Evolutionary conservation across 768 basidiomycete genomes (phyloP), one percentile per base, ranked within the genome.

Genomic region (Saitozyma podzolica): DNA sequence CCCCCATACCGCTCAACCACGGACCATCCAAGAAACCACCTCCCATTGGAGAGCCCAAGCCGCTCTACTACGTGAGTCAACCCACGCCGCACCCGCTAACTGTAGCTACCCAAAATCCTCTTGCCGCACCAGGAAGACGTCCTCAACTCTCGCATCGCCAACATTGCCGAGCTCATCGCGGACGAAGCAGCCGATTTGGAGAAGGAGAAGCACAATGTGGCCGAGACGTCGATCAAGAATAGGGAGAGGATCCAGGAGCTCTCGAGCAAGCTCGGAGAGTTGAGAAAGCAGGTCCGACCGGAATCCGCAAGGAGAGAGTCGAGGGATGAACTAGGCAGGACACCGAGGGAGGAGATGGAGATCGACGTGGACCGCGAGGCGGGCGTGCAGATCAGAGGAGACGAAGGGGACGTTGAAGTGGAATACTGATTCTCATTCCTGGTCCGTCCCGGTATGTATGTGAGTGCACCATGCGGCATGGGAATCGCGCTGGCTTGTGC

Each of bases 41-140:
- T n/a, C 63, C 62, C 10, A 56, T 66, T 3, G 65, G 66, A 8
- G 56, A 62, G 47, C 59, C 68, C 13, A 72, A 72, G 47, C 76
- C 78, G 10, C 58, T 79, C 13, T 74, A 76, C 49, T 79, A 68
- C 50, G 78, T 79, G 49, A 58, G 78, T 72, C 29, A 14, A 17
- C 29, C 20, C 50, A 2, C 6, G 9, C 42, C 10, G 40, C 42
- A 42, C 41, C 49, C 13, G n/a, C n/a, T 49, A 40, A 13, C 41
- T 49, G 41, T 54, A 79, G 78, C 52, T 74, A 39, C 78, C 78
- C 5, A 74, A 76, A 63, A 64, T 75, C 53, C 65, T 79, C 17
- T 50, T 76, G 8, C 70, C 70, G 1, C 61, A 73, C 14, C 78
- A 79, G 63, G 64, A 72, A 65, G 61, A 64, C 29, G 57, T 63